These are phyloP conservation scores for Microcera coccophila DNA, from an alignment of 2,329 filamentous ascomycete genomes.

Conservation along the genomic window DNA sequence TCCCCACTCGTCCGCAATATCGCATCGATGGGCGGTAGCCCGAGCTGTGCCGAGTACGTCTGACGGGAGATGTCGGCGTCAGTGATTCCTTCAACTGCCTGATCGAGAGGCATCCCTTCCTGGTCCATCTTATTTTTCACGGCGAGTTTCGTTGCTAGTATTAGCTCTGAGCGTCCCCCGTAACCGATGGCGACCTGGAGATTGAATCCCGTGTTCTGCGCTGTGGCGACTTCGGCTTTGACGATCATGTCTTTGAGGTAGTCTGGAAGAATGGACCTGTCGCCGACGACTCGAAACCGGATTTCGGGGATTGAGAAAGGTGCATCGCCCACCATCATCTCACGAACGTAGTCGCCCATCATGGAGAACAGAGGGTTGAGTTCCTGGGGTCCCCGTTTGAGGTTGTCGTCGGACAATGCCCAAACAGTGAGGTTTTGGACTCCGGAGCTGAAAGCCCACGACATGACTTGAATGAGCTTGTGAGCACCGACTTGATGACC, in stretches of 20 bases:
- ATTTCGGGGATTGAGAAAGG: slow-evolving; percentile 4
- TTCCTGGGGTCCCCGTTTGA: slow-evolving; percentile 6
- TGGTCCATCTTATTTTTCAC: slow-evolving; percentile 1
- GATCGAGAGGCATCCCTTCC: neutral
- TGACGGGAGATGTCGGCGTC: slow-evolving; percentile 5
- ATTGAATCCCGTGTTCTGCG: slow-evolving; percentile 4
- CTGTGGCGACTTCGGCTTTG: slow-evolving; percentile 3
- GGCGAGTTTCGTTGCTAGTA: slow-evolving; percentile 1
- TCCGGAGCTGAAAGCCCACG: slow-evolving; percentile 3
- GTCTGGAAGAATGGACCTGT: slow-evolving; percentile 6
- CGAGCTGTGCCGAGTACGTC: slow-evolving; percentile 5
- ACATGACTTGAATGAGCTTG: slow-evolving; percentile 6
- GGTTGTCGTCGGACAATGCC: slow-evolving; percentile 9
- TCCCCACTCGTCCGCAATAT: slow-evolving; percentile 7
- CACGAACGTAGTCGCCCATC: slow-evolving; percentile 6
- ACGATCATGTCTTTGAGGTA: slow-evolving; percentile 4
- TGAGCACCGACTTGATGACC: slow-evolving; percentile 6
- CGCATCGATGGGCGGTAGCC: slow-evolving; percentile 4
- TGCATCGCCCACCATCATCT: slow-evolving; percentile 5
- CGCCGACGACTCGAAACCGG: slow-evolving; percentile 5
- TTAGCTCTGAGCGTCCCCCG: slow-evolving; percentile 6
- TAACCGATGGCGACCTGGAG: slow-evolving; percentile 7
- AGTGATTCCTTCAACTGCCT: slow-evolving; percentile 4
- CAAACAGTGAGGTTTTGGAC: slow-evolving; percentile 7
- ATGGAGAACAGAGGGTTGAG: slow-evolving; percentile 7